Conservation (phyloP, 257 asterid genomes). For the Phtheirospermum japonicum region DNA sequence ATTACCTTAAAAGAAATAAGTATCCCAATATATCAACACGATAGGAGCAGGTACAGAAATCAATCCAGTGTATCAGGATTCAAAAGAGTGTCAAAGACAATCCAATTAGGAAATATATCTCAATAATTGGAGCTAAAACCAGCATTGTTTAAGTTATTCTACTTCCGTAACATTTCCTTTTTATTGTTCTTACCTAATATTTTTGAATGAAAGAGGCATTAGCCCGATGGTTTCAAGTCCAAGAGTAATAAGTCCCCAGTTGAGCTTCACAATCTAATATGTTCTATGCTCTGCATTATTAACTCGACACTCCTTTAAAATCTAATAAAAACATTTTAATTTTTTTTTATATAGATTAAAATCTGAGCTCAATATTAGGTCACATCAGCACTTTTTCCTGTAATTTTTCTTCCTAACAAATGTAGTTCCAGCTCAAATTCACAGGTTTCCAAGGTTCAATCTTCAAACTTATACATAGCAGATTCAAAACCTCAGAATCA, state of each 20-base stretch:
- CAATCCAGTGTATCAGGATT: background rate
- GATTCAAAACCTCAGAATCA: background rate
- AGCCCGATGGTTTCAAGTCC: background rate
- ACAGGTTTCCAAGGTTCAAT: background rate
- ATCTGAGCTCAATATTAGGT: background rate
- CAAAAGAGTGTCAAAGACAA: background rate
- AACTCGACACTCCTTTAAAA: background rate
- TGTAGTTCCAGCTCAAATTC: slow-evolving; percentile 7
- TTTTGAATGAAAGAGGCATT: background rate
- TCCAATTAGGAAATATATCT: background rate
- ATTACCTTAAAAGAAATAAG: background rate
- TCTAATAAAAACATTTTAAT: background rate
- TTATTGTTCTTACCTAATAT: background rate
- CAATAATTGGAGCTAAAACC: background rate
- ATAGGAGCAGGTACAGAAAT: background rate
- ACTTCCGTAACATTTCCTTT: background rate
- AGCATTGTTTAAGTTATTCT: slow-evolving; percentile 3
- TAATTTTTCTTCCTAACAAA: background rate
- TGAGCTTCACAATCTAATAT: background rate
- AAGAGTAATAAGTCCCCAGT: background rate
- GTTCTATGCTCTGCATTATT: background rate
- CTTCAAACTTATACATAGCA: background rate
- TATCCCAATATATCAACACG: background rate
- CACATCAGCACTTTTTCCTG: slow-evolving; percentile 3
- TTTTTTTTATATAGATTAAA: too few relatives aligned